Evolutionary conservation across 1,284 basidiomycete genomes (phyloP).

Genomic region (Rhizoctonia solani): DNA sequence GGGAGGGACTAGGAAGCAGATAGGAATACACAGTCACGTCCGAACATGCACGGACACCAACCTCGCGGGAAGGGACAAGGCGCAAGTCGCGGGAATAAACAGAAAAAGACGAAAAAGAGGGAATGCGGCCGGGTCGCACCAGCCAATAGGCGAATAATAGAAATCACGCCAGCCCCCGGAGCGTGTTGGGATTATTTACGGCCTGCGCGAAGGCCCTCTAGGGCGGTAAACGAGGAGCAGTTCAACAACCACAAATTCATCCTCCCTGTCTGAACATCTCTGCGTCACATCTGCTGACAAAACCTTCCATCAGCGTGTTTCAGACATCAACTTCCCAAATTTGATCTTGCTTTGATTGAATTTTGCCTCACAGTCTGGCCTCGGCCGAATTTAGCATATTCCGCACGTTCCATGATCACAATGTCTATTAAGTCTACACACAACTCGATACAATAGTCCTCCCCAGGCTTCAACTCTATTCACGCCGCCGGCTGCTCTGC

Average conservation of each 20-base stretch:
- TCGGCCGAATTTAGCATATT: too few species aligned
- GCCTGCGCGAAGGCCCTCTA: conserved; percentile 20
- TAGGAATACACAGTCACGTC: too few species aligned
- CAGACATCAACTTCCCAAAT: too few species aligned
- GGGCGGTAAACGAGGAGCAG: background rate
- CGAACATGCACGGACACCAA: background rate
- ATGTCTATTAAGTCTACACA: too few species aligned
- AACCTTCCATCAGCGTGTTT: too few species aligned
- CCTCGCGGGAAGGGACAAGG: background rate
- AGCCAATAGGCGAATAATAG: background rate
- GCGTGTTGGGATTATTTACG: background rate
- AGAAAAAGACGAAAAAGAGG: background rate
- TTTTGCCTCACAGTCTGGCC: too few species aligned
- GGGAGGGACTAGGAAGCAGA: too few species aligned
- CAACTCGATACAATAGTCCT: too few species aligned
- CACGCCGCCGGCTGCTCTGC: conserved; percentile 33
- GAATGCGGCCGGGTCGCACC: conserved; percentile 18
- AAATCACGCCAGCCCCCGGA: background rate
- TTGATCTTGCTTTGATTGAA: too few species aligned
- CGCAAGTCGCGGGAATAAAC: background rate
- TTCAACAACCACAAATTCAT: background rate
- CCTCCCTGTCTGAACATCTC: background rate
- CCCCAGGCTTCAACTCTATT: too few species aligned
- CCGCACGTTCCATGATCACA: too few species aligned
- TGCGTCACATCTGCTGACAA: conserved; percentile 29